Conservation (phyloP, 805 yeast genomes). For the Saccharomycopsis vini region DNA sequence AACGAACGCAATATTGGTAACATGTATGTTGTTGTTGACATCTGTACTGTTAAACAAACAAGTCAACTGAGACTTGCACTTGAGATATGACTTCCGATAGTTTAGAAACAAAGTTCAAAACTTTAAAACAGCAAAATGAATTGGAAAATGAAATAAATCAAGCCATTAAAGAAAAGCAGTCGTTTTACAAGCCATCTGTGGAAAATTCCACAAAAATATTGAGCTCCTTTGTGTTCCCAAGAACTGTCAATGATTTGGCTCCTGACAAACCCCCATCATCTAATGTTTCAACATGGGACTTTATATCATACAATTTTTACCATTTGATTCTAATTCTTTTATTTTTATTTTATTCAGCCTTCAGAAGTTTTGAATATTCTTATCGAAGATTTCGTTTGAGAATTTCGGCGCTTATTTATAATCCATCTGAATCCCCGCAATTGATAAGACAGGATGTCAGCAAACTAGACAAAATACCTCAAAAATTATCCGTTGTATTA, state of each 20-base stretch:
- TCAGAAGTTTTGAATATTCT: slow-evolving; percentile 42
- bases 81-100: neutral
- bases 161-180: slow-evolving; percentile 2
- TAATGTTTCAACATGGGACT: slow-evolving; percentile 1
- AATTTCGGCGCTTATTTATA: slow-evolving; percentile 54
- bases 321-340: slow-evolving; percentile 43
- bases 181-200: slow-evolving; percentile 1
- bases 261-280: slow-evolving; percentile 3
- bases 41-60: too few species aligned
- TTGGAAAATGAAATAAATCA: slow-evolving; percentile 8
- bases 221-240: slow-evolving; percentile 12
- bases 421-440: slow-evolving; percentile 70
- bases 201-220: slow-evolving; percentile 9
- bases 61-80: too few species aligned
- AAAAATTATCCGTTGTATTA: slow-evolving; percentile 65
- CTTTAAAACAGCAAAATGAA: slow-evolving; percentile 5
- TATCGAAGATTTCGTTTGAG: slow-evolving; percentile 47
- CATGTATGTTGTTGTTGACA: too few species aligned
- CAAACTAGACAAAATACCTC: slow-evolving; percentile 68
- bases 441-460: slow-evolving; percentile 76
- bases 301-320: slow-evolving; percentile 29
- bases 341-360: slow-evolving; percentile 48
- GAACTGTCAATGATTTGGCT: slow-evolving; percentile 9
- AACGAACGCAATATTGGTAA: neutral
- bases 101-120: slow-evolving; percentile 7